Evolutionary conservation across 2,329 filamentous ascomycete genomes (phyloP).

Genomic region (Exophiala viscosa): DNA sequence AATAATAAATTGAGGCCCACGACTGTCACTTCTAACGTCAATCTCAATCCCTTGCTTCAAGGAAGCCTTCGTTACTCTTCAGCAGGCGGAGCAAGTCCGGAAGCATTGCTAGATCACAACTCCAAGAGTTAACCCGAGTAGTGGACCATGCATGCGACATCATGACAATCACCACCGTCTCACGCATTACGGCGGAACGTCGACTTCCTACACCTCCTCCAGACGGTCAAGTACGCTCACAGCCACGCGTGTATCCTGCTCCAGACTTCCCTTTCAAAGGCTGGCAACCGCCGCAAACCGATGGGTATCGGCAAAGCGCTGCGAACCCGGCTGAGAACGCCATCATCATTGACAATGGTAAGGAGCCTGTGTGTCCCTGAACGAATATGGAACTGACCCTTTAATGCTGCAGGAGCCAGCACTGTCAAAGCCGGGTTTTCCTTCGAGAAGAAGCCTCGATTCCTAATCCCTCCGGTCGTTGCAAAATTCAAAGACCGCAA

Average conservation of each 20-base stretch:
- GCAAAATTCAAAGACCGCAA: constrained; percentile 95
- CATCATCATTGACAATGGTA: constrained; percentile 98
- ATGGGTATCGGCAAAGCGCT: constrained; percentile 69
- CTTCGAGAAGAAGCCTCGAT: constrained; percentile 76
- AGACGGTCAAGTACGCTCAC: constrained; percentile 51
- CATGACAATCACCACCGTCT: constrained; percentile 45
- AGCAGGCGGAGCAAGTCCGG: too few relatives aligned
- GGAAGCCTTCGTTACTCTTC: too few relatives aligned
- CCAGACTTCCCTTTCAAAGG: constrained; percentile 61
- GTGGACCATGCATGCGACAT: constrained; percentile 6
- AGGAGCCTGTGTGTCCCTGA: constrained; percentile 1
- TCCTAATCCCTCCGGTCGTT: constrained; percentile 83
- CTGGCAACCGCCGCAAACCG: constrained; percentile 55
- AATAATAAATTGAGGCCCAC: too few relatives aligned
- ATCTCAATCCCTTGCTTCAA: too few relatives aligned
- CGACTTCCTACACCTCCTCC: constrained; percentile 41
- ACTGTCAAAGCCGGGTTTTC: constrained; percentile 92
- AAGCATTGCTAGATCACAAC: too few relatives aligned
- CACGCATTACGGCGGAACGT: constrained; percentile 37
- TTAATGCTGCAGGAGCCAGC: constrained; percentile 65
- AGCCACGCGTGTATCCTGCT: constrained; percentile 52
- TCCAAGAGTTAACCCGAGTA: too few relatives aligned
- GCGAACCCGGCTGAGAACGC: constrained; percentile 60
- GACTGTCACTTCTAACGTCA: too few relatives aligned
- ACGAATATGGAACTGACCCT: neutral